Evolutionary conservation across 129 eudicot species (phyloP).

Genomic region (Lactuca sativa): DNA sequence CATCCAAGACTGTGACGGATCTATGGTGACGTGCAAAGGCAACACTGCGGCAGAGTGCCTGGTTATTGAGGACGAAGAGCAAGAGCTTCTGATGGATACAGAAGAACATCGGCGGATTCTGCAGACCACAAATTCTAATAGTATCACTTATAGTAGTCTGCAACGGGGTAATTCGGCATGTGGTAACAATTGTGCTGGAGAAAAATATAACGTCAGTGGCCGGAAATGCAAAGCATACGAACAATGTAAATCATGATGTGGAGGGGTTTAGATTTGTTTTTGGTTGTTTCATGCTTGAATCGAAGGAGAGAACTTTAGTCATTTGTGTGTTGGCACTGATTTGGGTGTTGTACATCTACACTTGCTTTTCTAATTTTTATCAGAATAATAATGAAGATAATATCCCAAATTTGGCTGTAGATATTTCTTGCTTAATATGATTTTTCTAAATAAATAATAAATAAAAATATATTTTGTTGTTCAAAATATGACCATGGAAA

Average conservation of each 20-base stretch:
- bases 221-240: background rate
- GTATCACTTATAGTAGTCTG: background rate
- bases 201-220: background rate
- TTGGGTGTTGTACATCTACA: background rate
- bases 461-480: no score
- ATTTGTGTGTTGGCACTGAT: background rate
- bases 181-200: background rate
- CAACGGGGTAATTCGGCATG: background rate
- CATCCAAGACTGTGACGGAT: constrained; percentile 11
- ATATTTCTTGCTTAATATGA: no score
- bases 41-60: background rate
- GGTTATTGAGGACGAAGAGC: constrained; percentile 7
- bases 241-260: background rate
- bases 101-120: constrained; percentile 25
- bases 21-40: background rate
- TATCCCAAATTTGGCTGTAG: background rate
- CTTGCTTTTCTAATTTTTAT: background rate
- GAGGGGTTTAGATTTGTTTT: background rate
- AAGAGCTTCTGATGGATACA: constrained; percentile 24
- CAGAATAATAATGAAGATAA: background rate
- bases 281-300: background rate
- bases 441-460: no score
- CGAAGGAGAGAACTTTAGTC: background rate
- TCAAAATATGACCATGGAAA: no score
- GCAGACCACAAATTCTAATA: background rate